Evolutionary conservation across 2,329 filamentous ascomycete species (phyloP), one percentile per base, ranked within the genome.

Genomic region (Beauveria varroae): DNA sequence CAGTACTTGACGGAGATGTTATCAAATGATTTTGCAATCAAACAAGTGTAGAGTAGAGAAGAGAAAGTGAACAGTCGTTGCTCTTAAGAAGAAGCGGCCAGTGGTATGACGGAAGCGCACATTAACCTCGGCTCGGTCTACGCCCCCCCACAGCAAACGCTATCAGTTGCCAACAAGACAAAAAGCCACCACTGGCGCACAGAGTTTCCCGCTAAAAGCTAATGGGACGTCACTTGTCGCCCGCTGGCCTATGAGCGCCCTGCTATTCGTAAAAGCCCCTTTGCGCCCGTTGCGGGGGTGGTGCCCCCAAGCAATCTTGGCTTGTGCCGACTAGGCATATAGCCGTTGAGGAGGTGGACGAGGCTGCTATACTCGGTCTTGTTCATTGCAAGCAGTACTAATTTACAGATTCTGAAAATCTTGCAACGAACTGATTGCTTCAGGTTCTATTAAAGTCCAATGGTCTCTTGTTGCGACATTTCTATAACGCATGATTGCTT

Each of bases 41-140:
- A 18, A n/a, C 24, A 24, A 14, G 9, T 7, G 30, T 14, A 34
- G 58, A 55, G 58, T 51, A 61, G 18, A 44, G 26, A 18, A 14
- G 41, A 41, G 20, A 30, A 43, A 9, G 20, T 40, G 8, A 40
- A 50, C 22, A 49, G 43, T 24, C 28, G 43, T 46, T 47, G 37
- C n/a, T 9, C 46, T 58, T 41, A 44, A 24, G 43, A 57, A 34
- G 51, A 28, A 41, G 26, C 43, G 24, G 20, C 24, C 8, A 16
- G 30, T 26, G 26, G 28, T 60, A 50, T 58, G 56, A 58, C 44
- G 55, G 44, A 9, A 58, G 43, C 54, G 16, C 46, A 43, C 10
- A 26, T 52, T 60, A 61, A 61, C 58, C 58, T 61, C 58, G 58
- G 58, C 58, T 55, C 58, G 58, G 51, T 51, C 28, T 50, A 30